Conservation (phyloP, 2,329 filamentous ascomycete species). For the Calonectria fujianensis region DNA sequence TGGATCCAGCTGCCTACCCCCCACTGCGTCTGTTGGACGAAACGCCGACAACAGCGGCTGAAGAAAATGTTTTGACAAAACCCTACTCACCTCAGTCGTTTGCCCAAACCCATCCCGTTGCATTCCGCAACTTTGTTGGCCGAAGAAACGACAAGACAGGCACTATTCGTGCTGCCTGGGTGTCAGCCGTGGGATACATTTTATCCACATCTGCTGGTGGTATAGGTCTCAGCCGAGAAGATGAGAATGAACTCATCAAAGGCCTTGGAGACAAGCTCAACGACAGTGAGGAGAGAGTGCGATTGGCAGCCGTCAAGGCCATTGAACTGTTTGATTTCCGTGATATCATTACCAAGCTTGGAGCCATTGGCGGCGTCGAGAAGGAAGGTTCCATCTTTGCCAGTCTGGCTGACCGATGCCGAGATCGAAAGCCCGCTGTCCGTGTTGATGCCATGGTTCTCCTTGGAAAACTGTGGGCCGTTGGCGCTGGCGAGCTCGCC, state of each 20-base stretch:
- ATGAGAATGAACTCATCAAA: conserved; percentile 84
- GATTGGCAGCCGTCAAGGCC: conserved; percentile 90
- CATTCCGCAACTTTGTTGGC: conserved; percentile 90
- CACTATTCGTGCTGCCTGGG: conserved; percentile 90
- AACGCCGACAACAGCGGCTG: conserved; percentile 63
- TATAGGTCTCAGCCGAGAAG: conserved; percentile 88
- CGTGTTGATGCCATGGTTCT: conserved; percentile 91
- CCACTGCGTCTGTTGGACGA: conserved; percentile 80
- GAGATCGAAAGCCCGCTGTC: conserved; percentile 88
- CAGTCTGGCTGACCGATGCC: conserved; percentile 89
- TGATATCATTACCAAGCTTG: conserved; percentile 88
- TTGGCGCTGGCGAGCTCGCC: conserved; percentile 89
- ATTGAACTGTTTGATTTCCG: conserved; percentile 87
- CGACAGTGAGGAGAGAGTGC: conserved; percentile 93
- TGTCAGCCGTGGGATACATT: conserved; percentile 88
- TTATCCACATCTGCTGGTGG: conserved; percentile 93
- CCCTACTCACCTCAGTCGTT: conserved; percentile 94
- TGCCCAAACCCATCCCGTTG: conserved; percentile 84
- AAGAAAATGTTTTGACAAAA: conserved; percentile 81
- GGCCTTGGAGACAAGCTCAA: conserved; percentile 87
- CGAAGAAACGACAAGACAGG: conserved; percentile 91
- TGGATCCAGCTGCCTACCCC: conserved; percentile 92
- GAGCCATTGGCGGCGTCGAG: conserved; percentile 82
- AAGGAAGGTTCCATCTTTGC: conserved; percentile 86
- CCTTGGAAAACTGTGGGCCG: conserved; percentile 93